phyloP scores from a whole-genome alignment of 2,329 filamentous ascomycete species.

The Epichloe gansuensis region DNA sequence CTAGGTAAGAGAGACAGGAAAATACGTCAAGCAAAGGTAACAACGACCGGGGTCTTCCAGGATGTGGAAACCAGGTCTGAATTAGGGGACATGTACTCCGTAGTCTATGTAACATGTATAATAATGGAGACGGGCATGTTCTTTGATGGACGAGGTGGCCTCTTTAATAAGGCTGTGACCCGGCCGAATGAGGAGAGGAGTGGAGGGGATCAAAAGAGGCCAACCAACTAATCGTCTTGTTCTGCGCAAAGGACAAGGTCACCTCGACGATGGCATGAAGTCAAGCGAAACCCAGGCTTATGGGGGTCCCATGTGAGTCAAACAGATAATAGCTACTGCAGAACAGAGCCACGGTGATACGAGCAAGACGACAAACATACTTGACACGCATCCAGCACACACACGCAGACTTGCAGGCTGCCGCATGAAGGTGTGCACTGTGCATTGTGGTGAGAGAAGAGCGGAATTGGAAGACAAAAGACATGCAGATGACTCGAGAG shows the following conservation, averaged over 20 bases:
- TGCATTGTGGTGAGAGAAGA: not conserved
- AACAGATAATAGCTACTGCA: too few species aligned
- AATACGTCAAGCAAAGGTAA: not conserved
- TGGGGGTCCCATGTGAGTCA: too few species aligned
- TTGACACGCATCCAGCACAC: not conserved
- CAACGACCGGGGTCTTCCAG: not conserved
- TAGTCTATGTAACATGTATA: not conserved
- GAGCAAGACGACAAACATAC: not conserved
- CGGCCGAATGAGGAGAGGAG: not conserved
- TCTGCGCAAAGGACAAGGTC: too few species aligned
- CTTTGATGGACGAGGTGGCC: not conserved
- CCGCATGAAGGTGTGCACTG: not conserved
- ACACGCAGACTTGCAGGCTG: constrained; percentile 3
- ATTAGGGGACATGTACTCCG: not conserved
- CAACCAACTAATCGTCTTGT: not conserved
- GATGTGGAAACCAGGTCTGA: constrained; percentile 2
- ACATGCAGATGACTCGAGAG: not conserved
- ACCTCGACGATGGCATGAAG: not conserved
- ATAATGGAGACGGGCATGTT: not conserved
- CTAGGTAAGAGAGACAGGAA: not conserved
- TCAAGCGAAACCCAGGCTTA: not conserved
- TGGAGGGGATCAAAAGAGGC: not conserved
- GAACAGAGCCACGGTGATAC: too few species aligned
- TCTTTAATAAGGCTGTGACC: constrained; percentile 1
- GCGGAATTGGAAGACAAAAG: not conserved